Percentiles rank a stretch among this genome's conserved stretches.
Conservation (phyloP, 2,329 filamentous ascomycete genomes). For the Colletotrichum brevisporum region DNA sequence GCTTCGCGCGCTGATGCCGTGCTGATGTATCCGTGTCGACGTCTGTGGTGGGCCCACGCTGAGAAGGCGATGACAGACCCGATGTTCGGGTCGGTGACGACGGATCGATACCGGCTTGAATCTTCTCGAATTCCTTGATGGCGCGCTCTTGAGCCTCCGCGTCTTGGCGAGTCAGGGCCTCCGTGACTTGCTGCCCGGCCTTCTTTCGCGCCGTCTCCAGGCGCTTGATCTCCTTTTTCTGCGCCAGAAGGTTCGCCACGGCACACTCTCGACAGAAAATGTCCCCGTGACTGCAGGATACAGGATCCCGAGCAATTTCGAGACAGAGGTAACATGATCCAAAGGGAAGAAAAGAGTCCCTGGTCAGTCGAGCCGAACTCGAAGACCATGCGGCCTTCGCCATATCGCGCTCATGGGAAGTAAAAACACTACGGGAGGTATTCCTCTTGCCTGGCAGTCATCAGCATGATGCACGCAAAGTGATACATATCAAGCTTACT, state of each 20-base stretch:
- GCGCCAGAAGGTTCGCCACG: conserved; percentile 88
- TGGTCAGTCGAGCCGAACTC: conserved; percentile 84
- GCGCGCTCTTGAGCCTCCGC: conserved; percentile 80
- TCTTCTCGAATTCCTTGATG: conserved; percentile 85
- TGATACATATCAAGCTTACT: conserved; percentile 55
- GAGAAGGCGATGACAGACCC: background rate
- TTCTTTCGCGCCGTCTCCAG: conserved; percentile 76
- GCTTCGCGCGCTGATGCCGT: conserved; percentile 62
- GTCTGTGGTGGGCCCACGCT: conserved; percentile 10
- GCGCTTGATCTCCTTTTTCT: conserved; percentile 92
- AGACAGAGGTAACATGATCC: conserved; percentile 91
- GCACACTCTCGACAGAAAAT: conserved; percentile 97
- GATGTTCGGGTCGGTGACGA: background rate
- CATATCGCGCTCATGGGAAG: conserved; percentile 87
- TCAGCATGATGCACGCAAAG: background rate
- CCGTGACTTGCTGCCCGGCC: conserved; percentile 72
- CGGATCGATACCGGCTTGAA: conserved; percentile 77
- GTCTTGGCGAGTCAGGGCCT: conserved; percentile 72
- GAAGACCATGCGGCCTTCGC: conserved; percentile 87
- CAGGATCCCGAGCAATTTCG: conserved; percentile 83
- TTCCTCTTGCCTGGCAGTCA: conserved; percentile 79
- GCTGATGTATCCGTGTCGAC: conserved; percentile 5
- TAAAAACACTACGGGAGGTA: conserved; percentile 93
- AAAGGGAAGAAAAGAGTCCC: conserved; percentile 94
- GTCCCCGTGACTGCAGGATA: conserved; percentile 87